Evolutionary conservation across 2,329 filamentous ascomycete genomes (phyloP).

Genomic region (Cladosporium sphaerospermum): DNA sequence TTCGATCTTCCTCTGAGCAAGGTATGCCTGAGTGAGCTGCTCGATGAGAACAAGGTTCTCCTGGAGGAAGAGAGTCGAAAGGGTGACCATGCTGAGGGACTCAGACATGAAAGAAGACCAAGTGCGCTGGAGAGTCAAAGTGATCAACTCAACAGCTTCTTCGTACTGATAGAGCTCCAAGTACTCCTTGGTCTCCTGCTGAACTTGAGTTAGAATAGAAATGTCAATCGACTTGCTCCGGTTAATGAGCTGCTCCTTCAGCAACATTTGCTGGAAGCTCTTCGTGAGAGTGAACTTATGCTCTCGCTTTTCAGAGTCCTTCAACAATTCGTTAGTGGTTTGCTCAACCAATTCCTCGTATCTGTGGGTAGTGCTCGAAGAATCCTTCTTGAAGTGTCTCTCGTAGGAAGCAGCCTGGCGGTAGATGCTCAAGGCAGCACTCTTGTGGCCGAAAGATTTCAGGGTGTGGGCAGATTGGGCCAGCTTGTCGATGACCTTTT

Average conservation of each 20-base stretch:
- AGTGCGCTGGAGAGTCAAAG: slow-evolving; percentile 38
- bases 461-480: slow-evolving; percentile 40
- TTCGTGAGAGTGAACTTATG: slow-evolving; percentile 36
- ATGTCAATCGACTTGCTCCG: slow-evolving; percentile 36
- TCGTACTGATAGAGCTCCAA: slow-evolving; percentile 43
- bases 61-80: slow-evolving; percentile 39
- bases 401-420: slow-evolving; percentile 32
- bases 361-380: slow-evolving; percentile 32
- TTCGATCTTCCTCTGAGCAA: slow-evolving; percentile 31
- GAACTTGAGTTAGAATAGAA: slow-evolving; percentile 37
- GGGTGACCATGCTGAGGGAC: slow-evolving; percentile 34
- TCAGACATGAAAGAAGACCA: slow-evolving; percentile 44
- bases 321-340: slow-evolving; percentile 38
- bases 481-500: slow-evolving; percentile 25
- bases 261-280: slow-evolving; percentile 39
- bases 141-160: slow-evolving; percentile 42
- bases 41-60: slow-evolving; percentile 43
- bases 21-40: slow-evolving; percentile 42
- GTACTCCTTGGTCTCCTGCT: slow-evolving; percentile 37
- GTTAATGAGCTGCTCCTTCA: slow-evolving; percentile 34
- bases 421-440: slow-evolving; percentile 43
- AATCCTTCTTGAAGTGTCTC: slow-evolving; percentile 31
- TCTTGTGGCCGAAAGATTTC: slow-evolving; percentile 40
- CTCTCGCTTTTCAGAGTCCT: slow-evolving; percentile 33
- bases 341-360: slow-evolving; percentile 39